Conservation (phyloP, 2,329 filamentous ascomycete species). For the Pseudocercospora fijiensis region DNA sequence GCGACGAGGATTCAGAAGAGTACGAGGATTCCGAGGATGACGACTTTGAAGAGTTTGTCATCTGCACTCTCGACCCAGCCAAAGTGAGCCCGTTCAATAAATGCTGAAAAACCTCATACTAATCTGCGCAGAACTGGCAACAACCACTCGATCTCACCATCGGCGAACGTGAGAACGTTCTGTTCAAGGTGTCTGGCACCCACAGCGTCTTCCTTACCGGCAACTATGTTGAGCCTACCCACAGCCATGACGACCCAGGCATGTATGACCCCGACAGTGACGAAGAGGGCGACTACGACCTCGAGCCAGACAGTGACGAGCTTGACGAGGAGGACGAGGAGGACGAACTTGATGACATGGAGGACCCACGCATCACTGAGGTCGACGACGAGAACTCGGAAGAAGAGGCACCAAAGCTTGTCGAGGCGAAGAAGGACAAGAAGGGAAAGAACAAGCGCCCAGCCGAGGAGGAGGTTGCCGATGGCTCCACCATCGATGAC, state of each 20-base stretch:
- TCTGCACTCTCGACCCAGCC: conserved; percentile 93
- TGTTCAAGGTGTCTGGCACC: conserved; percentile 86
- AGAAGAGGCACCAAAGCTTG: conserved; percentile 60
- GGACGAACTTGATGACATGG: conserved; percentile 34
- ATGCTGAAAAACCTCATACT: conserved; percentile 25
- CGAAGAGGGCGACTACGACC: conserved; percentile 69
- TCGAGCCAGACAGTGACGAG: conserved; percentile 77
- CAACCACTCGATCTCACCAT: conserved; percentile 93
- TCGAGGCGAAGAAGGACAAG: conserved; percentile 66
- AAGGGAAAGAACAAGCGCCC: conserved; percentile 92
- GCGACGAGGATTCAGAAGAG: conserved; percentile 53
- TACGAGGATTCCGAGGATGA: conserved; percentile 54
- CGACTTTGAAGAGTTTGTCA: conserved; percentile 82
- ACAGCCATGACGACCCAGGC: conserved; percentile 58
- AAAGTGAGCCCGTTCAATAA: conserved; percentile 60
- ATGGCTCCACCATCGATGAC: conserved; percentile 68
- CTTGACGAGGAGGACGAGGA: conserved; percentile 52
- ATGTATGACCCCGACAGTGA: conserved; percentile 63
- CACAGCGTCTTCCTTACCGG: conserved; percentile 91
- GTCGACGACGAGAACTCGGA: conserved; percentile 52
- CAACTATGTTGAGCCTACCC: conserved; percentile 81
- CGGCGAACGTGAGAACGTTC: conserved; percentile 82
- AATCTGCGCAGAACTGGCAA: conserved; percentile 75
- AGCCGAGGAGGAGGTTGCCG: conserved; percentile 65
- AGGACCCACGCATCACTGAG: conserved; percentile 29